Base-by-base conservation (phyloP, 345 rosid genomes). In the Pistacia integerrima region DNA sequence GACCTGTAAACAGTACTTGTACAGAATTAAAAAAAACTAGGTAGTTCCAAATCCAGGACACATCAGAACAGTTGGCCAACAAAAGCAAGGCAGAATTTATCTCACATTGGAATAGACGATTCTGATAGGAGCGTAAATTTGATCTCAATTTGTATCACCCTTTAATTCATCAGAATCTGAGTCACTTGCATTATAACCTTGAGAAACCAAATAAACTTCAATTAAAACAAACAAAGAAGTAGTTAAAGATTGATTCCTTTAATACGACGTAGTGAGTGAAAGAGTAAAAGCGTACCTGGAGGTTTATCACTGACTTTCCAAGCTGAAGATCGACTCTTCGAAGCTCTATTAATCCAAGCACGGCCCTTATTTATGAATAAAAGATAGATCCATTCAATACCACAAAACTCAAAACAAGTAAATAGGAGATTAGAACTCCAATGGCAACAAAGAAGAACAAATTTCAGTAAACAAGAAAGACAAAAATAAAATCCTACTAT, bases 121-220 rank as follows among this genome's bases (percentile, higher is more conserved):
- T 65, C 76, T 33, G 8, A 33, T 30, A 69, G 30, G 44, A 76
- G 41, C 30, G 51, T 44, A 69, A 41, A 65, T 70, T 66, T 55
- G 48, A 51, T 28, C 11, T 81, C 76, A 79, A 51, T 68, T 68
- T 70, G 78, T 65, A 51, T 76, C 81, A 38, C 8, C 82, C 78
- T 77, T 81, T 5, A 14, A 57, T 66, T 89, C 85, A 20, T 87
- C 91, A 0, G 97, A 92, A 73, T 87, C 95, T 1, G 96, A 90
- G 76, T 90, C 98, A 48, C 93, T 92, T 57, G 87, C 91, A 82
- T 87, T 85, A 66, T 88, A 92, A 78, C 98, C 96, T 88, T 78
- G 72, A 57, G 12, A 74, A 48, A 38, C 33, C 58, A 48, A 55
- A 17, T 12, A 66, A 59, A 65, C 52, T 36, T 38, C 66, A 72